Percentiles rank a stretch among this genome's conserved stretches.
phyloP scores from a whole-genome alignment of 148 eudicot species.

The Euryodendron excelsum region DNA sequence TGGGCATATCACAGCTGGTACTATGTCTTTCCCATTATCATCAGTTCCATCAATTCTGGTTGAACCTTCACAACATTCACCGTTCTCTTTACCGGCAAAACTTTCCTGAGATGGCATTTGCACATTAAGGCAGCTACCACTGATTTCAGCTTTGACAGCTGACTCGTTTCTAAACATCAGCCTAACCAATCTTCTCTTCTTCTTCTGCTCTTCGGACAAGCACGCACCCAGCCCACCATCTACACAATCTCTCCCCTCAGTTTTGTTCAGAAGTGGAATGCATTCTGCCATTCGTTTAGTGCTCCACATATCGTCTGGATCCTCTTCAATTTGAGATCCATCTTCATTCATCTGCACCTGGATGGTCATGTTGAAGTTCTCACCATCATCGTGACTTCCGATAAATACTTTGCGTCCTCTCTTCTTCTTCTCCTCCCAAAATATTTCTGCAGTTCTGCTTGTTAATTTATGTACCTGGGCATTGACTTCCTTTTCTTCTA shows the following conservation, averaged over 20 bases:
- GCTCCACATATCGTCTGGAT: too few species aligned
- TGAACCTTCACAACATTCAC: background rate
- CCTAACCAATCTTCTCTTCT: constrained; percentile 11
- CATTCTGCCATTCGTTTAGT: background rate
- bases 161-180: background rate
- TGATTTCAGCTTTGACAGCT: background rate
- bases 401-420: constrained; percentile 12
- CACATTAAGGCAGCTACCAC: background rate
- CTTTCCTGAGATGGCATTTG: constrained; percentile 13
- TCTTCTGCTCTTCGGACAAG: background rate
- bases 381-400: background rate
- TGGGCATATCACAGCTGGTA: background rate
- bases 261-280: background rate
- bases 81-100: constrained; percentile 1
- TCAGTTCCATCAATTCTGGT: background rate
- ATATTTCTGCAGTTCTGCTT: background rate
- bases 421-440: background rate
- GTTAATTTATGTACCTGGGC: background rate
- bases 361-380: background rate
- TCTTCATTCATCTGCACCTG: background rate
- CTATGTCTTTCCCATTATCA: background rate
- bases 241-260: background rate
- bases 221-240: background rate
- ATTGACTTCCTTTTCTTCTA: background rate
- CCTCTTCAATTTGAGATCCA: background rate